Conservation (phyloP, 2,329 filamentous ascomycete genomes). For the Alternaria alternata region DNA sequence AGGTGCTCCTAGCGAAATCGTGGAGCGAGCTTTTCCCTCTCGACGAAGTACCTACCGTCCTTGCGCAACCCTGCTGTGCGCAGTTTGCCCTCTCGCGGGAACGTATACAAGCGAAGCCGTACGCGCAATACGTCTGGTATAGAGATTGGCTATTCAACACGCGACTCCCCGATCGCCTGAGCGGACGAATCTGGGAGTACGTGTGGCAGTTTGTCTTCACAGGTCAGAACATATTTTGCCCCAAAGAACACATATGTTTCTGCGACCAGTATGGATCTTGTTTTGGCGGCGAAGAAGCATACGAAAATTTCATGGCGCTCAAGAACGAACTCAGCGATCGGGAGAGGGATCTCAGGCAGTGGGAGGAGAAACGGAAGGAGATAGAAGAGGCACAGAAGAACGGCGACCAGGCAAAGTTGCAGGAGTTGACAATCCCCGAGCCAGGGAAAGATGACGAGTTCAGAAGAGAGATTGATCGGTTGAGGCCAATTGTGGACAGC, state of each 20-base stretch:
- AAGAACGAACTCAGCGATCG: constrained; percentile 53
- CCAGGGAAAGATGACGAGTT: constrained; percentile 55
- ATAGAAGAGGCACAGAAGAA: constrained; percentile 43
- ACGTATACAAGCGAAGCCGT: constrained; percentile 63
- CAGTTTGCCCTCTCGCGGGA: constrained; percentile 69
- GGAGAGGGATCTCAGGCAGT: constrained; percentile 53
- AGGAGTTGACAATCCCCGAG: constrained; percentile 49
- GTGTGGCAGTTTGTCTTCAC: constrained; percentile 71
- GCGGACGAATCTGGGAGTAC: constrained; percentile 70
- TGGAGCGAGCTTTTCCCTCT: constrained; percentile 60
- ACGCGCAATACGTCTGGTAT: constrained; percentile 63
- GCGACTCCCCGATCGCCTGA: constrained; percentile 62
- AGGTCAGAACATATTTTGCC: constrained; percentile 58
- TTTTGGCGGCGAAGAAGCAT: constrained; percentile 62
- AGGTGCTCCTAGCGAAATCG: constrained; percentile 53
- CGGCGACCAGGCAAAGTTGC: constrained; percentile 39
- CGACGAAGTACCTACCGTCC: constrained; percentile 57
- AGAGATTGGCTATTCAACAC: constrained; percentile 69
- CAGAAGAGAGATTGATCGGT: constrained; percentile 53
- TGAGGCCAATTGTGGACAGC: constrained; percentile 54
- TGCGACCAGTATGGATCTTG: constrained; percentile 71
- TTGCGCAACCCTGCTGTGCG: constrained; percentile 69
- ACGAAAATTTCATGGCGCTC: constrained; percentile 59
- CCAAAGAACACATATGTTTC: constrained; percentile 65
- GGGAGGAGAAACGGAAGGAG: constrained; percentile 51